Evolutionary conservation across 1,139 yeast genomes (phyloP).

Genomic region (Suhomyces bribrorum): DNA sequence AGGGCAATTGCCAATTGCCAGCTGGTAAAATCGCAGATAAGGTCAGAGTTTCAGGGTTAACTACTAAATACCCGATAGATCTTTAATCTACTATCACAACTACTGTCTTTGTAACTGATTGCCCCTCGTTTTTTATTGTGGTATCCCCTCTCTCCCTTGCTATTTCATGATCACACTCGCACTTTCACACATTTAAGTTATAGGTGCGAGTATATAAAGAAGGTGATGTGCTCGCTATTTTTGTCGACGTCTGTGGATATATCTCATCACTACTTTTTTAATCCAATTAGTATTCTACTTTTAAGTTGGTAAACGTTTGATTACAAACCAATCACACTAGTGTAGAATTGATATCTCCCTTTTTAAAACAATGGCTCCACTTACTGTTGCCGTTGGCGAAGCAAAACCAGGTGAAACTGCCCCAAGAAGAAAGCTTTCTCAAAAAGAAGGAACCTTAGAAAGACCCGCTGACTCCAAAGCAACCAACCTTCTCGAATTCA

Average conservation of each 20-base stretch:
- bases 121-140: slow-evolving; percentile 2
- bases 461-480: slow-evolving; percentile 63
- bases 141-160: slow-evolving; percentile 6
- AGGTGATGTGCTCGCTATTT: slow-evolving; percentile 10
- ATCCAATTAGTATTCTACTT: not conserved
- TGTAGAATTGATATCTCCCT: not conserved
- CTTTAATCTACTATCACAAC: not conserved
- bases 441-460: slow-evolving; percentile 54
- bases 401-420: slow-evolving; percentile 88
- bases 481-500: slow-evolving; percentile 68
- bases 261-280: no score
- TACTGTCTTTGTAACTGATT: not conserved
- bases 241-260: slow-evolving; percentile 5
- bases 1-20: not conserved
- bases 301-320: not conserved
- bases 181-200: slow-evolving; percentile 1
- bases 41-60: not conserved
- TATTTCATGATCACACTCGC: slow-evolving; percentile 10
- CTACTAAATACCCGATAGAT: not conserved
- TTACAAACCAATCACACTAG: not conserved
- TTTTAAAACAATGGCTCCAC: slow-evolving; percentile 32
- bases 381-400: slow-evolving; percentile 73
- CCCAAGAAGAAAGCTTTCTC: slow-evolving; percentile 74
- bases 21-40: no score
- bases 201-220: slow-evolving; percentile 6